These are phyloP conservation scores for Paraphoma chrysanthemicola DNA, from an alignment of 2,329 filamentous ascomycete genomes.

Conservation along the genomic window DNA sequence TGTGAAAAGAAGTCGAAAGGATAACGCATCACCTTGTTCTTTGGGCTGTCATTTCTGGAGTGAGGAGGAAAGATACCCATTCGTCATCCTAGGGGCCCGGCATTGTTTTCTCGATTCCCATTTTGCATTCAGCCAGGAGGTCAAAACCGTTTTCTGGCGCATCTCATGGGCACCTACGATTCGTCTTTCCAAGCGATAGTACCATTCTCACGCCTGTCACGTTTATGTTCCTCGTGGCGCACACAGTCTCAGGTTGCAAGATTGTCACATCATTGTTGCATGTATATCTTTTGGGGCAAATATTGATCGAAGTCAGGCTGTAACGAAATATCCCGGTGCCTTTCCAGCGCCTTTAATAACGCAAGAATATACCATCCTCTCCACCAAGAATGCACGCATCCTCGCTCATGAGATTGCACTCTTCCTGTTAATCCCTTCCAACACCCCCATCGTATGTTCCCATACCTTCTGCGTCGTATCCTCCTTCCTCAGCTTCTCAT, in stretches of 20 bases:
- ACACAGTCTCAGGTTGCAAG: no score
- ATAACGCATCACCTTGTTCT: neutral
- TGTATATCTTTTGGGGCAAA: no score
- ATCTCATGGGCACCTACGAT: no score
- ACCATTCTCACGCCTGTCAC: no score
- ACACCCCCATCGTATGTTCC: conserved; percentile 35
- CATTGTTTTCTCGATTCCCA: neutral
- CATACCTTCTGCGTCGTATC: conserved; percentile 39
- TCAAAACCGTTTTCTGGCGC: no score
- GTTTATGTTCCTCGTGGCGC: no score
- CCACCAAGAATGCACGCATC: no score
- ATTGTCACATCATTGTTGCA: no score
- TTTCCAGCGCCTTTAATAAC: conserved; percentile 27
- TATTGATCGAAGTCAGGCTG: no score
- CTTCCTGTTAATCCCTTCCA: neutral
- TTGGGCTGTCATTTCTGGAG: neutral
- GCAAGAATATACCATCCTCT: neutral
- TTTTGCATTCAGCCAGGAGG: neutral
- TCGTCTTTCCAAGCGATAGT: no score
- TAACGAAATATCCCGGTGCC: no score
- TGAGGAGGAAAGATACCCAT: neutral
- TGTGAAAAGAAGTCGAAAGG: neutral
- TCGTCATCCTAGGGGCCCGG: no score
- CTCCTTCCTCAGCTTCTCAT: conserved; percentile 24
- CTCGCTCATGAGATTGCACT: neutral